Evolutionary conservation across 2,329 filamentous ascomycete genomes (phyloP).

Genomic region (Arthrobotrys sphaeroides): DNA sequence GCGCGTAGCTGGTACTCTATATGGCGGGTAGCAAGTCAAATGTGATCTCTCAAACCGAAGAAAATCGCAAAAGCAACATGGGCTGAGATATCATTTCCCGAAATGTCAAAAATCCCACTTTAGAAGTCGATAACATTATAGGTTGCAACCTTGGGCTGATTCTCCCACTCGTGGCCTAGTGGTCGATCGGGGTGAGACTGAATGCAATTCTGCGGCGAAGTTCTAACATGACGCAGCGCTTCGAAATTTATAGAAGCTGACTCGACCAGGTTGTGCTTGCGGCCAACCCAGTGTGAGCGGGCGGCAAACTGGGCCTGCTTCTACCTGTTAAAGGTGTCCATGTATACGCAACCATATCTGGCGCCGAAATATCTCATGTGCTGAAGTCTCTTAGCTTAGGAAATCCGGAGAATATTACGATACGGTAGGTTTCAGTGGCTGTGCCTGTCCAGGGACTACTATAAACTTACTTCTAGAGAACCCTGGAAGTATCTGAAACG

Average conservation of each 20-base stretch:
- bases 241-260: neutral
- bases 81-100: no score
- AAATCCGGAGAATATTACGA: no score
- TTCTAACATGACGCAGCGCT: neutral
- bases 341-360: neutral
- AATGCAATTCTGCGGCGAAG: neutral
- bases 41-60: neutral
- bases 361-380: no score
- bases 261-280: neutral
- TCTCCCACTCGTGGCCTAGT: neutral
- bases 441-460: neutral
- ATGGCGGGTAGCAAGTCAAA: neutral
- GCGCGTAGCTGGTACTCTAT: no score
- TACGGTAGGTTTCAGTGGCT: neutral
- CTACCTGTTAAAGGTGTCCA: neutral
- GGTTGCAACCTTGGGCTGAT: neutral
- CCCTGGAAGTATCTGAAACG: neutral
- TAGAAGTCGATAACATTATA: neutral
- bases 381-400: no score
- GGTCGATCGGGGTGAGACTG: conserved; percentile 15
- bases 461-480: neutral
- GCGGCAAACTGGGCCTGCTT: neutral
- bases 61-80: no score
- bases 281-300: neutral
- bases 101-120: no score